phyloP scores from a whole-genome alignment of 1,284 basidiomycete species.

The Cryptococcus sp. region DNA sequence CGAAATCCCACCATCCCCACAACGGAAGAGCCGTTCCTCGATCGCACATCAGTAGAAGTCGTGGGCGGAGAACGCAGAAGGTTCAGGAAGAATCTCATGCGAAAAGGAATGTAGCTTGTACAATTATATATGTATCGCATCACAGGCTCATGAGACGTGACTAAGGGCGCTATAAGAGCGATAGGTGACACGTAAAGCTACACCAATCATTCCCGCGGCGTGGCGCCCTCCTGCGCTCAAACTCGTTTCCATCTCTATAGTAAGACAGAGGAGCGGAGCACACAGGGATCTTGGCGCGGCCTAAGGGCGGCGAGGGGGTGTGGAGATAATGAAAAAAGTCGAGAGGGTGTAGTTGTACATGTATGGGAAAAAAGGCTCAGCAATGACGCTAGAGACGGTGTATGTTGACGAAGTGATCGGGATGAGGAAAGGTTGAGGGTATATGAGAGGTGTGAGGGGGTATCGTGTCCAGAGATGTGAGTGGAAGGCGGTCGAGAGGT shows the following conservation, averaged over 20 bases:
- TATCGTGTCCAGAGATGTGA: not conserved
- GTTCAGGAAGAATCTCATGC: constrained; percentile 85
- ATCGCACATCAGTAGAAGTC: constrained; percentile 62
- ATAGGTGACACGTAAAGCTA: no score
- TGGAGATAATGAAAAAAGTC: constrained; percentile 1
- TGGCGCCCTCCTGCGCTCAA: constrained; percentile 48
- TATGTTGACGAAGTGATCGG: not conserved
- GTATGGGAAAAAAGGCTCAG: not conserved
- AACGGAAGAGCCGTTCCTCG: constrained; percentile 74
- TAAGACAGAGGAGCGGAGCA: constrained; percentile 26
- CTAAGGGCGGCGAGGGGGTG: constrained; percentile 14
- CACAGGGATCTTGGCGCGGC: constrained; percentile 33
- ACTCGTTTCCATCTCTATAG: constrained; percentile 14
- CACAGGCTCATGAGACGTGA: no score
- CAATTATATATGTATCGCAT: no score
- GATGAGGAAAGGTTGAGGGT: not conserved
- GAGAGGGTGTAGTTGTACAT: not conserved
- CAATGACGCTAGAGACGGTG: not conserved
- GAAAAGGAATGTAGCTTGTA: constrained; percentile 57
- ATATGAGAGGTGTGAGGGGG: not conserved
- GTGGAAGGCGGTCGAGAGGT: not conserved
- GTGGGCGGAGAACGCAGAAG: constrained; percentile 66
- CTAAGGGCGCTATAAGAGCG: no score
- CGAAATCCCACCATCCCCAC: constrained; percentile 54
- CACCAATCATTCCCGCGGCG: no score